phyloP scores from a whole-genome alignment of 768 basidiomycete species.

The Termitomyces eurrhizus region DNA sequence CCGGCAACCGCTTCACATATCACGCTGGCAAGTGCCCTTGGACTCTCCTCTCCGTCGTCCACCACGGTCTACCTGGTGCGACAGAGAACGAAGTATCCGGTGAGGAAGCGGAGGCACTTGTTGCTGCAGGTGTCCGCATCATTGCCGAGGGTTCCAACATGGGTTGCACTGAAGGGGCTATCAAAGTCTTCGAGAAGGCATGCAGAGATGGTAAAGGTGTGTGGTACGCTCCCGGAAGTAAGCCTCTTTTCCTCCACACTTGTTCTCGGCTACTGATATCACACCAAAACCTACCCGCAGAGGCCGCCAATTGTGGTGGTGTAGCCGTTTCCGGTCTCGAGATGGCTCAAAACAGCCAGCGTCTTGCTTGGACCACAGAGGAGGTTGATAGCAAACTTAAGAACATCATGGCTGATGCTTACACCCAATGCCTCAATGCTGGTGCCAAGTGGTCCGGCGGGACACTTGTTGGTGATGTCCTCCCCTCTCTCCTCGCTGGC shows the following conservation, averaged over 20 bases:
- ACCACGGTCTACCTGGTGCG: conserved; percentile 65
- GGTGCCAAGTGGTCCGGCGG: too few species aligned
- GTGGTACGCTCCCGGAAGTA: conserved; percentile 74
- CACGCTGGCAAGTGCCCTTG: conserved; percentile 59
- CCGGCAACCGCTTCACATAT: conserved; percentile 41
- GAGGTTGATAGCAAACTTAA: conserved; percentile 69
- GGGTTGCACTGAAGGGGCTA: conserved; percentile 71
- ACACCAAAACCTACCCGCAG: conserved; percentile 20
- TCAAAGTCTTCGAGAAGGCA: conserved; percentile 65
- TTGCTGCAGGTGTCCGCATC: conserved; percentile 64
- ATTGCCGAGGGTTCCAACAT: conserved; percentile 79
- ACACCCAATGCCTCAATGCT: too few species aligned
- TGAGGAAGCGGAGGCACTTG: conserved; percentile 66
- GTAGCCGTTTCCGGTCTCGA: conserved; percentile 77
- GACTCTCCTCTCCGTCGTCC: conserved; percentile 57
- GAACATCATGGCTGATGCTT: too few species aligned
- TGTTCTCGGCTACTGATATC: conserved; percentile 16
- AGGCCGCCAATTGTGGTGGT: conserved; percentile 66
- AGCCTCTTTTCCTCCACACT: conserved; percentile 24
- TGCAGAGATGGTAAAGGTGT: conserved; percentile 47
- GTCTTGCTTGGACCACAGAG: conserved; percentile 55
- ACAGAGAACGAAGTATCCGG: conserved; percentile 70
- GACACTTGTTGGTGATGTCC: too few species aligned
- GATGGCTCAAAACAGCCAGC: conserved; percentile 76
- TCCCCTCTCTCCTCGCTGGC: too few species aligned